Evolutionary conservation across 2,329 filamentous ascomycete species (phyloP).

Genomic region (Neonectria neomacrospora): DNA sequence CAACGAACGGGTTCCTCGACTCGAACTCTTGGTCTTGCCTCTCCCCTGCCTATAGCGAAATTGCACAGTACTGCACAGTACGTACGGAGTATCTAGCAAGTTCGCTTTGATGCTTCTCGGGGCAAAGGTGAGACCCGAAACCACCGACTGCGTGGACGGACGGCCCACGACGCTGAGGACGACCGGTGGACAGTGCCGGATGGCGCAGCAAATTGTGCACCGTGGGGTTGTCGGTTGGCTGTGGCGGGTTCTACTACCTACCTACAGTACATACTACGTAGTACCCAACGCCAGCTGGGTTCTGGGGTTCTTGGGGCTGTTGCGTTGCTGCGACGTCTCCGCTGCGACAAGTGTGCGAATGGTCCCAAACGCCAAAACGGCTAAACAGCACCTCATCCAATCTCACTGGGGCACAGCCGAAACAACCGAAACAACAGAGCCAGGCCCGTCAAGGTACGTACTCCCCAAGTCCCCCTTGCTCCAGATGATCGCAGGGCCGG

Average conservation of each 20-base stretch:
- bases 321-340: background rate
- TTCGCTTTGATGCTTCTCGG: background rate
- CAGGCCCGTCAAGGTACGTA: background rate
- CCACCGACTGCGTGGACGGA: background rate
- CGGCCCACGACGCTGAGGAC: background rate
- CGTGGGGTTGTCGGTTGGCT: conserved; percentile 46
- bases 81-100: too few relatives aligned
- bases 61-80: background rate
- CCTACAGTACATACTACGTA: too few relatives aligned
- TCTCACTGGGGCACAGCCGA: background rate
- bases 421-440: conserved; percentile 4
- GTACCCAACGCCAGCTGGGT: too few relatives aligned
- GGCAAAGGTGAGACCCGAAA: conserved; percentile 16
- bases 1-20: background rate
- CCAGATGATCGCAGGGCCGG: conserved; percentile 15
- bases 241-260: conserved; percentile 33
- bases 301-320: background rate
- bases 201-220: conserved; percentile 22
- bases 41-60: background rate
- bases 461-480: conserved; percentile 16
- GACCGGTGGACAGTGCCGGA: conserved; percentile 2
- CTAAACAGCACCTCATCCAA: background rate
- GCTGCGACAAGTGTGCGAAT: background rate
- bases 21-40: background rate
- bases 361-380: conserved; percentile 7